phyloP scores from a whole-genome alignment of 768 basidiomycete genomes.

The Termitomyces titanicus region DNA sequence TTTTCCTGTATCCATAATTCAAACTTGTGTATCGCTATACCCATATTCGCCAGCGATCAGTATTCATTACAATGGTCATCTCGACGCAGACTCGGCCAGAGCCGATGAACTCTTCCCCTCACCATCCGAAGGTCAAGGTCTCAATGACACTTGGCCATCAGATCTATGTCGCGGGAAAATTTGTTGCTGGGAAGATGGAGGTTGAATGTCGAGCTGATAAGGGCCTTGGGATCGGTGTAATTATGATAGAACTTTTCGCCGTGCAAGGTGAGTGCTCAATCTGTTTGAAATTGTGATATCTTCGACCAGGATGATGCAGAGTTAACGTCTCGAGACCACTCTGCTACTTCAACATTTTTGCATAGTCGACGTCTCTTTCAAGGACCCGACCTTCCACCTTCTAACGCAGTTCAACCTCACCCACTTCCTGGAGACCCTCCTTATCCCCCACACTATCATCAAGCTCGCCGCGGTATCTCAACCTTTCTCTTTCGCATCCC shows the following conservation, averaged over 20 bases:
- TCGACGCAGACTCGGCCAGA: constrained; percentile 30
- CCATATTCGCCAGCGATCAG: neutral
- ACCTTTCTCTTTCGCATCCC: constrained; percentile 82
- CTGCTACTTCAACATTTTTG: constrained; percentile 75
- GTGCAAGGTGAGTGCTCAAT: constrained; percentile 52
- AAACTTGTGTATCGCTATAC: neutral
- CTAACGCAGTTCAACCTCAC: constrained; percentile 74
- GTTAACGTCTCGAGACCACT: constrained; percentile 72
- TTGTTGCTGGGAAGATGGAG: constrained; percentile 73
- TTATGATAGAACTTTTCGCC: constrained; percentile 76
- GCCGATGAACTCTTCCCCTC: constrained; percentile 80
- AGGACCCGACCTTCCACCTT: constrained; percentile 77
- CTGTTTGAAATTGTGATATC: neutral
- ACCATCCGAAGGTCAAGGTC: constrained; percentile 77
- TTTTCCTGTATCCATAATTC: constrained; percentile 2
- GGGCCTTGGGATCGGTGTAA: constrained; percentile 67
- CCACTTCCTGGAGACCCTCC: constrained; percentile 54
- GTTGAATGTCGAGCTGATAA: constrained; percentile 75
- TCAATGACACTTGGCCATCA: constrained; percentile 56
- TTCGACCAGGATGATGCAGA: constrained; percentile 38
- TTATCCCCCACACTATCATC: constrained; percentile 62
- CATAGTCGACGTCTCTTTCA: constrained; percentile 72
- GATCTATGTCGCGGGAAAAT: constrained; percentile 61
- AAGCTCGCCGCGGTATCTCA: constrained; percentile 71
- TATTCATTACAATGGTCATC: neutral